Conservation (phyloP, 345 rosid genomes). For the Salix arbutifolia region DNA sequence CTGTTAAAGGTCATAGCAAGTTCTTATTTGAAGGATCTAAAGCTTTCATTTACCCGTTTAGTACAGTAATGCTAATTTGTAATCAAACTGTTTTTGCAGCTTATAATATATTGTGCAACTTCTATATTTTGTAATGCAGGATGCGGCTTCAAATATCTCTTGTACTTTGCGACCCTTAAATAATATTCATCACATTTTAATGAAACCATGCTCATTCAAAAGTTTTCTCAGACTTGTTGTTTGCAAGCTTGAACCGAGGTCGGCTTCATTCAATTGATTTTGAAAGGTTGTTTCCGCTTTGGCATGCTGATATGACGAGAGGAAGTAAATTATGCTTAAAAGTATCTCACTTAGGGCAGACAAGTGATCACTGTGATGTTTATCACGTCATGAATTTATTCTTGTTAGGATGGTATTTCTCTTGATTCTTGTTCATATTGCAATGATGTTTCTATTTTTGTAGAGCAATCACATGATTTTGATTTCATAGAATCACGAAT, state of each 20-base stretch:
- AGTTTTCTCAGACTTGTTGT: background rate
- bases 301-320: too few relatives aligned
- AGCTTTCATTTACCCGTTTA: background rate
- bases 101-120: constrained; percentile 1
- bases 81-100: constrained; percentile 10
- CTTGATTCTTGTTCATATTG: too few relatives aligned
- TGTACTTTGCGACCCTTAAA: background rate
- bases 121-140: background rate
- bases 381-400: too few relatives aligned
- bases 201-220: too few relatives aligned
- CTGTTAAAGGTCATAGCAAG: background rate
- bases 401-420: too few relatives aligned
- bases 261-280: background rate
- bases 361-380: too few relatives aligned
- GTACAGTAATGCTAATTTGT: constrained; percentile 7
- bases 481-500: too few relatives aligned
- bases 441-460: too few relatives aligned
- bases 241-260: background rate
- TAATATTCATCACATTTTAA: too few relatives aligned
- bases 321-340: too few relatives aligned
- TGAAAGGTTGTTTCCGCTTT: background rate
- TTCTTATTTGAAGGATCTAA: background rate
- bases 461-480: too few relatives aligned
- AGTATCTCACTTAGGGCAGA: too few relatives aligned
- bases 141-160: background rate